Conservation (phyloP, 805 yeast species). For the Lipomyces spencermartinsiae region DNA sequence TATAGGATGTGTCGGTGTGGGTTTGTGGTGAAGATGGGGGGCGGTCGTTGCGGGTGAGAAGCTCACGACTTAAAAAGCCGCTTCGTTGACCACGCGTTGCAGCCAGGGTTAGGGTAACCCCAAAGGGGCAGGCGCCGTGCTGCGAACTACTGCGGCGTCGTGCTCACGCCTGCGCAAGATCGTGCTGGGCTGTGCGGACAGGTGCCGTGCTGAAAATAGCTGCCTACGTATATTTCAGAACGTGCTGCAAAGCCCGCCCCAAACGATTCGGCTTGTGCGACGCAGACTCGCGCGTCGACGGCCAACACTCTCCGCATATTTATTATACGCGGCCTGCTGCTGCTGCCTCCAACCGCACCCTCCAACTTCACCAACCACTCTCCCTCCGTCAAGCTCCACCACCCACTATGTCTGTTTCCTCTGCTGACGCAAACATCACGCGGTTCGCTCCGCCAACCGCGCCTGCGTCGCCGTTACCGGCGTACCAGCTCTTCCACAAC, state of each 20-base stretch:
- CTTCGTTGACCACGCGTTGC: conserved; percentile 6
- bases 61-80: not conserved
- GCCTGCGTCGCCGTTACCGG: conserved; percentile 41
- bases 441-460: conserved; percentile 45
- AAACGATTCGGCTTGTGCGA: not conserved
- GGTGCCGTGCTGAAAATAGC: conserved; percentile 9
- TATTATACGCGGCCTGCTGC: not conserved
- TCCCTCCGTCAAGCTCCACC: not conserved
- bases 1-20: conserved; percentile 4
- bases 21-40: too few relatives aligned
- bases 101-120: not conserved
- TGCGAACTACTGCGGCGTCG: conserved; percentile 12
- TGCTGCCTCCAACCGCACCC: conserved; percentile 13
- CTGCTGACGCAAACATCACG: conserved; percentile 41
- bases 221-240: not conserved
- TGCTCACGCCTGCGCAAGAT: conserved; percentile 6
- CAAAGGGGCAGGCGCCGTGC: conserved; percentile 12
- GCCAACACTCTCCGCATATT: not conserved
- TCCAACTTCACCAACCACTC: conserved; percentile 5
- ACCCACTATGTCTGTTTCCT: conserved; percentile 6
- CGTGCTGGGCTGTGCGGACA: conserved; percentile 5
- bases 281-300: not conserved
- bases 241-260: conserved; percentile 9
- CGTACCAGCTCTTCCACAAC: conserved; percentile 51
- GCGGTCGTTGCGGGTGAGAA: too few relatives aligned